phyloP scores from a whole-genome alignment of 2,329 filamentous ascomycete species.

The Ceratocystiopsis minuta region DNA sequence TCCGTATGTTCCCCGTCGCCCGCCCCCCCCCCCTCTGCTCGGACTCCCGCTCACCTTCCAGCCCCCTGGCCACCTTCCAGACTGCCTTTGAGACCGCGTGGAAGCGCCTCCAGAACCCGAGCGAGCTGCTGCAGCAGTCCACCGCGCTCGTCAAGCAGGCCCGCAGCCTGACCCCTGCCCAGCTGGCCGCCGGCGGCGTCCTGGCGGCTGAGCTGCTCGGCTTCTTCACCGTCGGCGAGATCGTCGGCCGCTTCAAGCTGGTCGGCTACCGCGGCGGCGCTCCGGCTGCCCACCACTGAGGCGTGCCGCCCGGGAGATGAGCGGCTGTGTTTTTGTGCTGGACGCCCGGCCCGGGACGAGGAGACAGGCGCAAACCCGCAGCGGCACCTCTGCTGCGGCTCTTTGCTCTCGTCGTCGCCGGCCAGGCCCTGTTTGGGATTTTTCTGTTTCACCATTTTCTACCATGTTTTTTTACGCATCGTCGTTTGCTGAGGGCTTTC shows the following conservation, averaged over 20 bases:
- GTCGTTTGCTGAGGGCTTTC: not conserved
- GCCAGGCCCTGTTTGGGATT: no score
- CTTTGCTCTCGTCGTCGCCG: not conserved
- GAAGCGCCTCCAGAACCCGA: slow-evolving; percentile 54
- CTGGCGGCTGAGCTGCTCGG: slow-evolving; percentile 73
- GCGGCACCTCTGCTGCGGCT: no score
- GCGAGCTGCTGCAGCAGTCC: slow-evolving; percentile 32
- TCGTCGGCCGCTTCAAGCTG: slow-evolving; percentile 88
- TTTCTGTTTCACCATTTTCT: not conserved
- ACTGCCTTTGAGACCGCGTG: slow-evolving; percentile 62
- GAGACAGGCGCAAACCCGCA: no score
- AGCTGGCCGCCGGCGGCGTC: slow-evolving; percentile 58
- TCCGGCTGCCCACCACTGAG: slow-evolving; percentile 40
- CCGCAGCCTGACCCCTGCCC: slow-evolving; percentile 52
- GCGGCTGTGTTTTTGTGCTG: no score
- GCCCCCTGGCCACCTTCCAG: slow-evolving; percentile 67
- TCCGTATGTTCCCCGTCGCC: slow-evolving; percentile 51
- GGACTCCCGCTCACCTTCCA: slow-evolving; percentile 18
- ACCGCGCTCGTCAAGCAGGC: slow-evolving; percentile 23
- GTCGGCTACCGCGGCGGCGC: slow-evolving; percentile 67
- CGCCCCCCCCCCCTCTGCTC: not conserved
- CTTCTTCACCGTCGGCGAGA: slow-evolving; percentile 97
- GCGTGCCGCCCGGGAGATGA: no score
- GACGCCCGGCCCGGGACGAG: no score
- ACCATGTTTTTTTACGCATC: not conserved